Conservation (phyloP, 805 yeast genomes). For the Candida maltosa region DNA sequence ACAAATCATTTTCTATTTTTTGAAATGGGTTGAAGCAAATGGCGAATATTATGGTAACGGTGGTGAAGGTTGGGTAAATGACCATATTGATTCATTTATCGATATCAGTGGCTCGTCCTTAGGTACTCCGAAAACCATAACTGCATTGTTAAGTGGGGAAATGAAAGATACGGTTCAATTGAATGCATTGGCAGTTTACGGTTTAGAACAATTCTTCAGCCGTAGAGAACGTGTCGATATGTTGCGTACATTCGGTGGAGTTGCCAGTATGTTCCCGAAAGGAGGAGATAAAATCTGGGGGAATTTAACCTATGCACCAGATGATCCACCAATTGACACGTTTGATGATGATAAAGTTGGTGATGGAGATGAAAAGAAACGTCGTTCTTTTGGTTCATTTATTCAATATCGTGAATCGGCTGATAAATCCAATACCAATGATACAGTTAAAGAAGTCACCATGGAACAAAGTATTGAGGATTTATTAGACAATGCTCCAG, state of each 20-base stretch:
- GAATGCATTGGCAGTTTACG: conserved; percentile 89
- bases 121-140: conserved; percentile 93
- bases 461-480: conserved; percentile 65
- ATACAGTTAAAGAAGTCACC: conserved; percentile 42
- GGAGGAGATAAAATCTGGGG: conserved; percentile 96
- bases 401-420: conserved; percentile 52
- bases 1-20: conserved; percentile 80
- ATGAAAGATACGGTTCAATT: conserved; percentile 97
- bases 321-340: conserved; percentile 48
- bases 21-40: conserved; percentile 94
- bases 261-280: conserved; percentile 93
- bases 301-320: conserved; percentile 60
- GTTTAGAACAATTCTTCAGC: conserved; percentile 89
- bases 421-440: conserved; percentile 33
- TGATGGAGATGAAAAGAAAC: conserved; percentile 13
- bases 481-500: conserved; percentile 62
- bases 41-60: conserved; percentile 86
- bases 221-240: conserved; percentile 84
- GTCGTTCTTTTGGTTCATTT: conserved; percentile 58
- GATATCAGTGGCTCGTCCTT: conserved; percentile 87
- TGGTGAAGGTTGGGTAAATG: conserved; percentile 86
- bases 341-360: conserved; percentile 24
- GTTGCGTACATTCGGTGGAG: conserved; percentile 87
- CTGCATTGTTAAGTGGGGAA: conserved; percentile 93
- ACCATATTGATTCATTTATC: conserved; percentile 73